Base-by-base conservation (phyloP, 768 basidiomycete species). In the Pleurotus tuber-regium region DNA sequence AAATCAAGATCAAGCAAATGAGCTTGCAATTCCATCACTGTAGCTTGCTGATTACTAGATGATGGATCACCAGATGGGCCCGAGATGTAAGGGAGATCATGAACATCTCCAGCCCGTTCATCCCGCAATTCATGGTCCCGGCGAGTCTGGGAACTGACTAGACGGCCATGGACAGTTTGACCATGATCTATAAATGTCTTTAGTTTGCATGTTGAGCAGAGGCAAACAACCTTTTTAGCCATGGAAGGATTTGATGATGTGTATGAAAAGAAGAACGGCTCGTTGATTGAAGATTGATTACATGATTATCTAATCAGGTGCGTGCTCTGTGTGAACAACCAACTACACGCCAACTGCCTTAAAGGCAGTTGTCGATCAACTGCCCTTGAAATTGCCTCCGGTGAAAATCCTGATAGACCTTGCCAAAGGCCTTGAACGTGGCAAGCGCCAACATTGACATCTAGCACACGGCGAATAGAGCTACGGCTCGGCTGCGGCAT, bases 71-170 rank as follows among this genome's bases (percentile, higher is more conserved):
- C 33, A 9, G 33, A 35, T 35, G 33, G 4, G 33, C 33, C 18
- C 33, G 12, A 16, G n/a, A n/a, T n/a, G 11, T 23, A 8, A 10
- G 42, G 18, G 6, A 7, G 21, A 43, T 43, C 42, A 43, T 43
- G 16, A 41, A 12, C 39, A 41, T 16, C 39, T 23, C 21, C 18
- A 12, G 16, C 24, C 12, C 23, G 10, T 33, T 36, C n/a, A 48
- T 48, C 46, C 26, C 33, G 29, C 14, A 24, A 12, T 48, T 48
- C 46, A 48, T 48, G 46, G 14, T 30, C 25, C 14, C 33, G 14
- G 24, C 46, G 29, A 36, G 46, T 48, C 9, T 16, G 10, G 29
- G n/a, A 16, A 19, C 30, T 33, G 46, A 48, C 30, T 10, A 33
- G 18, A 23, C 46, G 46, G 12, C 46, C 46, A 48, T 26, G 26